Conservation (phyloP, 495 filamentous ascomycete genomes). For the Aspergillus egyptiacus region DNA sequence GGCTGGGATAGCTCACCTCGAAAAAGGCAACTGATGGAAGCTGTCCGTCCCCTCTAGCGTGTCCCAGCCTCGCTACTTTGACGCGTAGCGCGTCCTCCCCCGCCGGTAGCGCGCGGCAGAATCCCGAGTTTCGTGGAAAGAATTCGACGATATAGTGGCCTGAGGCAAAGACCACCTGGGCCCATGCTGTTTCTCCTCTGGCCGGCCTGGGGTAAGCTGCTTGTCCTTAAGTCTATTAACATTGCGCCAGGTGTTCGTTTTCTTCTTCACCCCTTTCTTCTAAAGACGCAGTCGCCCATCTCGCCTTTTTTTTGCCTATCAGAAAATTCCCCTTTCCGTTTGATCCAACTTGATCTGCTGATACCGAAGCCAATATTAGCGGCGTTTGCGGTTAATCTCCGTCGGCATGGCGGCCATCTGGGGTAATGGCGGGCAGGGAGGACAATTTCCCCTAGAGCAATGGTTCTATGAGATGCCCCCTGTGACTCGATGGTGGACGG, state of each 20-base stretch:
- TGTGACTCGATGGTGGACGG: conserved; percentile 94
- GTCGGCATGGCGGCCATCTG: conserved; percentile 40
- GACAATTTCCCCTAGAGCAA: conserved; percentile 80
- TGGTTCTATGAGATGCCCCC: conserved; percentile 99
- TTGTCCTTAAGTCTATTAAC: background rate
- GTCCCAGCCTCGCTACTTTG: conserved; percentile 12
- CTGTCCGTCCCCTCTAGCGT: too few relatives aligned
- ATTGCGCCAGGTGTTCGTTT: background rate
- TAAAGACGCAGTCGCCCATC: background rate
- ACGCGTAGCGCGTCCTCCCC: conserved; percentile 14
- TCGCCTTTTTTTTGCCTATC: background rate
- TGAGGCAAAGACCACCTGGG: conserved; percentile 21
- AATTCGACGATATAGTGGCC: background rate
- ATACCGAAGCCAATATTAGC: conserved; percentile 1
- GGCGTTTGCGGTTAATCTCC: conserved; percentile 10
- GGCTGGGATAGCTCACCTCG: background rate
- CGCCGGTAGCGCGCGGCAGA: background rate
- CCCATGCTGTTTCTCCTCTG: background rate
- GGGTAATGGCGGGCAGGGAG: conserved; percentile 49
- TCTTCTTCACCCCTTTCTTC: background rate
- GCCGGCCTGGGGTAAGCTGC: background rate
- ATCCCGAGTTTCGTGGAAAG: background rate
- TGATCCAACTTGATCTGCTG: background rate
- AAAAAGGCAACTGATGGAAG: too few relatives aligned
- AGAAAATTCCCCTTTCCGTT: too few relatives aligned